Conservation (phyloP, 768 basidiomycete genomes). For the Harrya chromipes region DNA sequence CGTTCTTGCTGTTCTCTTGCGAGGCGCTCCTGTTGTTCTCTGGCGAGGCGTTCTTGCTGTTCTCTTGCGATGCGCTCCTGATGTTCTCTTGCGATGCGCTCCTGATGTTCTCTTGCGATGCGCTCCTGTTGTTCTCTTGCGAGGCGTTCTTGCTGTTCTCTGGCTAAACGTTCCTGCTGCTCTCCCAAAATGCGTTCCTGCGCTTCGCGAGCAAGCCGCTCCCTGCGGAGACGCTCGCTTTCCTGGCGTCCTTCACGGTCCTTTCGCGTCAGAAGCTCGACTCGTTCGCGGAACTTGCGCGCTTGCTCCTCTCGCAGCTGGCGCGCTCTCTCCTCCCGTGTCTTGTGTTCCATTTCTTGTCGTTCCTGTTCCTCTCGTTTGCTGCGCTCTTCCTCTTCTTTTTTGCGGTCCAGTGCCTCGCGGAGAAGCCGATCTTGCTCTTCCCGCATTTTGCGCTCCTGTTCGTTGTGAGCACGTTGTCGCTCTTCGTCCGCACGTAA, state of each 20-base stretch:
- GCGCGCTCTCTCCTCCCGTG: constrained; percentile 16
- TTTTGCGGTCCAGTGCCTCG: constrained; percentile 4
- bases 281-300: constrained; percentile 12
- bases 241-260: constrained; percentile 2
- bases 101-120: constrained; percentile 7
- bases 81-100: background rate
- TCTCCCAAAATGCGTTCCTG: no score
- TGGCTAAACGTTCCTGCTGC: no score
- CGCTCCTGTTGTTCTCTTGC: no score
- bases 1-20: no score
- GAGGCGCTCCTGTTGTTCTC: no score
- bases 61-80: no score
- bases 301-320: constrained; percentile 16
- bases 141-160: no score
- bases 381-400: constrained; percentile 1
- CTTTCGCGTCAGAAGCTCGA: constrained; percentile 6
- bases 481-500: constrained; percentile 13
- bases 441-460: constrained; percentile 22
- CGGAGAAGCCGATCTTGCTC: constrained; percentile 17
- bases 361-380: constrained; percentile 9
- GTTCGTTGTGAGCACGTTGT: constrained; percentile 18
- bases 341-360: background rate
- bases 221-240: constrained; percentile 9
- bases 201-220: no score
- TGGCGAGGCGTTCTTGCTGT: no score